A percentile compares a stretch with the other conserved stretches of the same genome.
These are phyloP conservation scores for Oehlia diaphana DNA, from an alignment of 192 early-diverging fungal genomes.

Conservation along the genomic window DNA sequence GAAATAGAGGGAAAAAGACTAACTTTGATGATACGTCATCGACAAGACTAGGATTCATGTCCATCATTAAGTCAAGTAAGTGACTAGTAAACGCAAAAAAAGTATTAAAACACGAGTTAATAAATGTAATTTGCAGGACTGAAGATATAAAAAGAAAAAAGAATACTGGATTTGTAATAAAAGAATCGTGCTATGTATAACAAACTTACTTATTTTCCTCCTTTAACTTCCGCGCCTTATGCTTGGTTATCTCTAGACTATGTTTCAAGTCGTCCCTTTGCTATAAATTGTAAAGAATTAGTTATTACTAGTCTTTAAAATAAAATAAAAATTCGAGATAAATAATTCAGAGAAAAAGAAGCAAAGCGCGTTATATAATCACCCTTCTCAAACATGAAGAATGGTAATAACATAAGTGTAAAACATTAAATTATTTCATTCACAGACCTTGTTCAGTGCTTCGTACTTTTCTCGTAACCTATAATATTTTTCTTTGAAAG, in stretches of 20 bases:
- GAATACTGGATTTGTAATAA: not conserved
- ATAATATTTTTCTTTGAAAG: constrained; percentile 29
- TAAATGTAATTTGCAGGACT: not conserved
- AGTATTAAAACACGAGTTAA: not conserved
- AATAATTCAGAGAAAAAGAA: not conserved
- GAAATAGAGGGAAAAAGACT: not conserved
- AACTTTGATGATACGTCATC: constrained; percentile 26
- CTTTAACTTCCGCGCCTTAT: constrained; percentile 22
- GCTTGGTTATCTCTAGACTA: constrained; percentile 18
- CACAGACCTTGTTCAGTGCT: constrained; percentile 20
- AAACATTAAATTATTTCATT: not conserved
- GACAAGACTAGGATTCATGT: constrained; percentile 25
- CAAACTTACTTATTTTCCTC: constrained; percentile 27
- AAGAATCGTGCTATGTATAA: not conserved
- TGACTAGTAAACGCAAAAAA: constrained; percentile 12
- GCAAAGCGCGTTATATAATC: not conserved
- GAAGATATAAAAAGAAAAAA: not conserved
- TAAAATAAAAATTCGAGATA: not conserved
- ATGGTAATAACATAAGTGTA: not conserved
- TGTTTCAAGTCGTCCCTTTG: constrained; percentile 30
- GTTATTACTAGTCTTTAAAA: not conserved
- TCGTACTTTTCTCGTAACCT: constrained; percentile 28
- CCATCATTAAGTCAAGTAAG: constrained; percentile 31
- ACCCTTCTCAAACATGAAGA: not conserved
- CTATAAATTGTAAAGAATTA: not conserved